Percentiles rank a stretch among this genome's conserved stretches.
Conservation (phyloP, 768 basidiomycete genomes). For the Podaxis pistillaris region DNA sequence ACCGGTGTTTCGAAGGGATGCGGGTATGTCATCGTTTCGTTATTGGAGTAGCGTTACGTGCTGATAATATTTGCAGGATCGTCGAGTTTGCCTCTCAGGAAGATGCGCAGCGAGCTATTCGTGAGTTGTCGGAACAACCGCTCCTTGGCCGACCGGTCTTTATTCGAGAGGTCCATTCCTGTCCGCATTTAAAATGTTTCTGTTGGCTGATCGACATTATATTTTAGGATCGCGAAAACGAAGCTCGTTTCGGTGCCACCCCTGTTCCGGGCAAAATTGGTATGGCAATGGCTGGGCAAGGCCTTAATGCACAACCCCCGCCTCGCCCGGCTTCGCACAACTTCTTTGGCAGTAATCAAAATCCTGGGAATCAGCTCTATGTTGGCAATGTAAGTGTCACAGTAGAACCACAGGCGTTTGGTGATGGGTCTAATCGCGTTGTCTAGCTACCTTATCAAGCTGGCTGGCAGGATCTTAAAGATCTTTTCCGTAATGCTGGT, state of each 20-base stretch:
- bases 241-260: constrained; percentile 92
- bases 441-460: constrained; percentile 83
- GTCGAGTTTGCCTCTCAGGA: constrained; percentile 93
- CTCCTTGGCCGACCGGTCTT: constrained; percentile 95
- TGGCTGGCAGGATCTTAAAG: constrained; percentile 99
- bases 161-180: constrained; percentile 81
- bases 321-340: constrained; percentile 84
- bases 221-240: constrained; percentile 89
- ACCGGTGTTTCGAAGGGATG: constrained; percentile 98
- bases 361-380: constrained; percentile 91
- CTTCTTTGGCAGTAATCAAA: constrained; percentile 54
- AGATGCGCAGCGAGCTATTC: constrained; percentile 85
- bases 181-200: not conserved
- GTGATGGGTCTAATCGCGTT: not conserved
- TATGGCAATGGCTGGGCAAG: constrained; percentile 94
- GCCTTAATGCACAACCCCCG: constrained; percentile 73
- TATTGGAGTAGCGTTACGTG: constrained; percentile 13
- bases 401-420: not conserved
- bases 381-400: constrained; percentile 75
- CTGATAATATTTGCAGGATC: constrained; percentile 53
- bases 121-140: constrained; percentile 84
- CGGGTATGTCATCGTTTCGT: constrained; percentile 65
- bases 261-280: constrained; percentile 96
- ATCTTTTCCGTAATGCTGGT: constrained; percentile 93
- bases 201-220: not conserved